These are phyloP conservation scores for Tarenaya hassleriana DNA, from an alignment of 345 rosid species.

Conservation along the genomic window DNA sequence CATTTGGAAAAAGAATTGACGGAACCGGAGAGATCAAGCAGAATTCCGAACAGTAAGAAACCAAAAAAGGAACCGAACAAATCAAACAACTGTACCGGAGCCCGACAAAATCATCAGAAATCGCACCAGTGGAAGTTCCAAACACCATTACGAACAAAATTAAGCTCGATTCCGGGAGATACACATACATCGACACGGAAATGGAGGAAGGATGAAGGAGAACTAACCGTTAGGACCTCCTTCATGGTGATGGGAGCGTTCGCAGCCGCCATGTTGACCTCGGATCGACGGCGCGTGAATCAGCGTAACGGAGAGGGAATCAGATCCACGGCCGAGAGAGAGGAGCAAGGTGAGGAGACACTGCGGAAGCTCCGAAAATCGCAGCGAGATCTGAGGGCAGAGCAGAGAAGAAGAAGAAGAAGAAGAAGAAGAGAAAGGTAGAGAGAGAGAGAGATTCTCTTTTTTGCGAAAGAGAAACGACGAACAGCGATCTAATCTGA, in stretches of 20 bases:
- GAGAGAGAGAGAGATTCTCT: background rate
- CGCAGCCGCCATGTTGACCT: conserved; percentile 81
- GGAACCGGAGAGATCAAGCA: conserved; percentile 17
- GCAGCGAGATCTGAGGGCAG: conserved; percentile 29
- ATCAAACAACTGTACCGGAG: conserved; percentile 13
- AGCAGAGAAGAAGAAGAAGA: conserved; percentile 14
- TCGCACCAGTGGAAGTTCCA: conserved; percentile 12
- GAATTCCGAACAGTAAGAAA: conserved; percentile 7
- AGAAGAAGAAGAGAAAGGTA: background rate
- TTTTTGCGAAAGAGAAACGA: conserved; percentile 22
- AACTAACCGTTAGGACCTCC: conserved; percentile 78
- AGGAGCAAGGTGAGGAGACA: conserved; percentile 19
- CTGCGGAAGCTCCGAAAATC: conserved; percentile 11
- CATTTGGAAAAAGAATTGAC: conserved; percentile 4
- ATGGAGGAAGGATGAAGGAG: conserved; percentile 13
- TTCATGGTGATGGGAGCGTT: conserved; percentile 93
- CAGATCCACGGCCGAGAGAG: conserved; percentile 29
- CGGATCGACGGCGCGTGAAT: conserved; percentile 27
- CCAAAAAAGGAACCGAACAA: background rate
- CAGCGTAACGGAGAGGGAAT: conserved; percentile 9
- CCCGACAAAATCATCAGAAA: conserved; percentile 12
- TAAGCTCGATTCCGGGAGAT: conserved; percentile 22
- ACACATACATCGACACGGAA: conserved; percentile 10
- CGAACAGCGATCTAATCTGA: conserved; percentile 29
- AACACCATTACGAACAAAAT: conserved; percentile 8